Conservation (phyloP, 1,139 yeast species). For the Geotrichum candidum region DNA sequence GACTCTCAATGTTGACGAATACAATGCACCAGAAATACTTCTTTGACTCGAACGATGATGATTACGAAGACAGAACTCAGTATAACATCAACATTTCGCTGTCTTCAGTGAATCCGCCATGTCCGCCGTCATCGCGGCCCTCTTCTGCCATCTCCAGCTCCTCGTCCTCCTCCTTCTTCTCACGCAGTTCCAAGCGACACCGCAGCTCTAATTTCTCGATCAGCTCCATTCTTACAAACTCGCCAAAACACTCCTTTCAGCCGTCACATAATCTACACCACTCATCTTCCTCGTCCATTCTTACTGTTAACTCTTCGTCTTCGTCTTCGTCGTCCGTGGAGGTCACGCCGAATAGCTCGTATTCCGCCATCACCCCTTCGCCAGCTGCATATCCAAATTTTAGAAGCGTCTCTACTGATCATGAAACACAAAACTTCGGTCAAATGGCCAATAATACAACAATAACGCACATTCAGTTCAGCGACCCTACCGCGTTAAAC, state of each 20-base stretch:
- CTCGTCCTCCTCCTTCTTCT: not conserved
- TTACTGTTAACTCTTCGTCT: conserved; percentile 3
- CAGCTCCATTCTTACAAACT: not conserved
- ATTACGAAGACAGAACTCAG: conserved; percentile 7
- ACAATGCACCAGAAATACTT: conserved; percentile 5
- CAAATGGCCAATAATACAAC: not conserved
- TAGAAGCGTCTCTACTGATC: not conserved
- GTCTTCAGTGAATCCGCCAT: not conserved
- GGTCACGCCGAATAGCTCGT: conserved; percentile 11
- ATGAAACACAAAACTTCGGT: not conserved
- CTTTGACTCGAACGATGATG: conserved; percentile 2
- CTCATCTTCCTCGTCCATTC: conserved; percentile 5
- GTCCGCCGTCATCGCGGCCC: not conserved
- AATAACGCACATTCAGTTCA: not conserved
- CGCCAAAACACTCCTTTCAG: not conserved
- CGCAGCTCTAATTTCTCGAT: not conserved
- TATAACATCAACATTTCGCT: conserved; percentile 6
- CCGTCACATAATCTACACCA: conserved; percentile 7
- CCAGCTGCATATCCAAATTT: not conserved
- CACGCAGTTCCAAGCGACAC: not conserved
- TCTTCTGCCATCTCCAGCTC: not conserved
- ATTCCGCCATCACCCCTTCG: not conserved
- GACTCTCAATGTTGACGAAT: conserved; percentile 1
- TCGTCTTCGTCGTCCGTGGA: conserved; percentile 3
- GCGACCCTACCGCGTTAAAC: not conserved